A percentile compares a stretch with the other conserved stretches of the same genome.
Evolutionary conservation across 1,139 yeast genomes (phyloP).

Genomic region (Zygotorulaspora mrakii): DNA sequence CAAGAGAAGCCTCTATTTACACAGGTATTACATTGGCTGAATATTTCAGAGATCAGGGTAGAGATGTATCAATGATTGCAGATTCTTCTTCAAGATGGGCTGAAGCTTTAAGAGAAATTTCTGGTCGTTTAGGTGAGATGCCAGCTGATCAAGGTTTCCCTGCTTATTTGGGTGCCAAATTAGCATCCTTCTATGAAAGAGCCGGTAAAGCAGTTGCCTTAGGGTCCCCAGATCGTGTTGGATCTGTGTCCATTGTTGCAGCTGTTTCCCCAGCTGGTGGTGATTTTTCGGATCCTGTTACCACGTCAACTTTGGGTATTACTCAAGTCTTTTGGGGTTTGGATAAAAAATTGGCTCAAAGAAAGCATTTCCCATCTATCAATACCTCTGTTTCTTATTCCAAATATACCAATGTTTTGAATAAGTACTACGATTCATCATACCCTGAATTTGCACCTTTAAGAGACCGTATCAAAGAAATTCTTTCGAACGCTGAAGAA

Average conservation of each 20-base stretch:
- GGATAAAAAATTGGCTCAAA: conserved; percentile 97
- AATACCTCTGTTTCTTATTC: conserved; percentile 95
- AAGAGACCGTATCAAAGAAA: conserved; percentile 90
- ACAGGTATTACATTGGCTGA: conserved; percentile 98
- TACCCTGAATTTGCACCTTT: conserved; percentile 88
- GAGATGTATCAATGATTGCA: conserved; percentile 98
- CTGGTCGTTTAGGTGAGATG: conserved; percentile 99
- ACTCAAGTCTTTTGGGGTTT: conserved; percentile 99
- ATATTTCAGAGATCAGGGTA: conserved; percentile 99
- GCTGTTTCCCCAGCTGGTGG: conserved; percentile 99
- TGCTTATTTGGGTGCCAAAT: conserved; percentile 96
- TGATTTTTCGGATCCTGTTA: conserved; percentile 99
- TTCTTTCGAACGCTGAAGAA: conserved; percentile 94
- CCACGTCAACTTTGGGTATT: conserved; percentile 95
- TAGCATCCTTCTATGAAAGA: conserved; percentile 98
- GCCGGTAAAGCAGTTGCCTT: conserved; percentile 96
- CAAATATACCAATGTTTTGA: conserved; percentile 83
- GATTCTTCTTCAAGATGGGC: conserved; percentile 99
- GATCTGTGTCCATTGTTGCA: conserved; percentile 98
- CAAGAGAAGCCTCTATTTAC: conserved; percentile 98
- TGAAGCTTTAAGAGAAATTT: conserved; percentile 98
- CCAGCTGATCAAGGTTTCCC: conserved; percentile 99
- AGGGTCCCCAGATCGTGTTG: conserved; percentile 94
- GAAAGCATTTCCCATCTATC: conserved; percentile 99
- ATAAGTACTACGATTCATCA: conserved; percentile 77